Base-by-base conservation (phyloP, 108 stramenopile species). In the Nannochloropsis oceanica region DNA sequence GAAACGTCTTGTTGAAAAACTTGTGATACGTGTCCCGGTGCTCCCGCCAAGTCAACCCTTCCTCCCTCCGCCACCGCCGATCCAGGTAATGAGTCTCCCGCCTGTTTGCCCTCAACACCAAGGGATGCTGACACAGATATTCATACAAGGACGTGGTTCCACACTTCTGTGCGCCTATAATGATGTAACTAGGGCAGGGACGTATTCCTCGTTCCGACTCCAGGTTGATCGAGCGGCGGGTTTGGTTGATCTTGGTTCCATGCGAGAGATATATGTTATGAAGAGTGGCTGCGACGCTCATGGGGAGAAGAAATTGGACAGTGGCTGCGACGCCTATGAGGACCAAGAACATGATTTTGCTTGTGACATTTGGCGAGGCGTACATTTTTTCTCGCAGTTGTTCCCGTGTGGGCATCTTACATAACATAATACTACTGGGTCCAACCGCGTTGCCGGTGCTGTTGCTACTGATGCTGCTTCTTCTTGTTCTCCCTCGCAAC, bases 81-180 rank as follows among this genome's bases (percentile, higher is more conserved):
- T 99, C 97, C 26, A 99, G 91, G 83, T 94, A 97, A 86, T 99
- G 98, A 24, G 98, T 96, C 92, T 99, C 98, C n/a, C 97, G 89
- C 27, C 96, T 89, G 84, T 89, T 88, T 8, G 94, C 94, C 43
- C 89, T 86, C 5, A 93, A 84, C 8, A 96, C 93, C 85, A 95
- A 92, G 1, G 97, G 96, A 89, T 99, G 98, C 85, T 96, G 95
- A 81, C 86, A 91, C 26, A 99, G 85, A 88, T 95, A 97, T 73
- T 97, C 96, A 85, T 96, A 99, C 79, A 99, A 87, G 85, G 91
- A 89, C 8, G 98, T 99, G 12, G 98, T 99, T 11, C 98, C 98
- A 43, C 95, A 93, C 87, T 99, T 99, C 92, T 97, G 96, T 9
- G 95, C 95, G 12, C 97, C 97, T 43, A 96, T 59, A 46, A 96